Evolutionary conservation across 495 filamentous ascomycete genomes (phyloP), one percentile per base, ranked within the genome.

Genomic region (Penicillium atrosanguineum): DNA sequence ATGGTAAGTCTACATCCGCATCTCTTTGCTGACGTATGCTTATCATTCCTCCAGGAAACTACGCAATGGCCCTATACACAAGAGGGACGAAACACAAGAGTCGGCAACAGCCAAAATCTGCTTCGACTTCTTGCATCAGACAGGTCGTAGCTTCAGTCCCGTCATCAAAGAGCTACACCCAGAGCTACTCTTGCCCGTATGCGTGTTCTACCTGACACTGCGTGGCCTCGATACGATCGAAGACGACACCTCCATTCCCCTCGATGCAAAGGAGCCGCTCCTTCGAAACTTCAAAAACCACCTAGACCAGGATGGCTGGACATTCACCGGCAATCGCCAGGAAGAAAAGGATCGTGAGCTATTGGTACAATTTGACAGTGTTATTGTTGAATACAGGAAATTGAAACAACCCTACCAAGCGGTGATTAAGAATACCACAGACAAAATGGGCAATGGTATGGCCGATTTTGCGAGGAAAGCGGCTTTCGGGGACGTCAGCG

Each of bases 191-290:
- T 80, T 92, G 46, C 87, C 90, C 3, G 77, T 95, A 44, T 79
- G 79, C 40, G 76, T 94, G 25, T 95, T 95, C 76, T 95, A 95
- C 70, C 76, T 95, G 26, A 81, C 87, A 26, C 73, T 95, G 11
- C 82, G 90, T 39, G 90, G 84, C 3, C 79, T 95, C 19, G 90
- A 95, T 66, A 95, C 90, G 11, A 87, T 95, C 50, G 90, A 95
- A 69, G 90, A 95, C 76, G 90, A 95, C 70, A 95, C 93, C 87
- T 91, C 90, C 8, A 80, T 95, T 42, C 73, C 83, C 1, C 69
- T 87, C n/a, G 71, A 75, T 46, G 77, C 74, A 57, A 95, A 95
- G 71, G 89, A 89, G 65, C 87, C 87, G 6, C 31, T 34, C 31
- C 31, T 34, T 34, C 31, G 31, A 15, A 4, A 14, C 11, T 34